phyloP scores from a whole-genome alignment of 805 yeast genomes.

The Yamadazyma sp. region DNA sequence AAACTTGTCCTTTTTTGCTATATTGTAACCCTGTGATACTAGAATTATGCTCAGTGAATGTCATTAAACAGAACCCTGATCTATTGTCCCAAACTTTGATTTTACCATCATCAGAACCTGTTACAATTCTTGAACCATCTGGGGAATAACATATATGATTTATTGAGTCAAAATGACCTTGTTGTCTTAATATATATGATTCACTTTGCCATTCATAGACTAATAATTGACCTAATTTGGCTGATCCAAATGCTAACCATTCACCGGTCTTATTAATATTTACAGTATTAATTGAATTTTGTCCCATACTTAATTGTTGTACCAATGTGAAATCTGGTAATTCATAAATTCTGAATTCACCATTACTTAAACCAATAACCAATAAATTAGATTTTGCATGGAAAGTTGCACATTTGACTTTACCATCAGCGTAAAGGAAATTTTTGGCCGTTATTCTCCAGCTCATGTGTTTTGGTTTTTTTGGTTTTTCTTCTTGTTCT shows the following conservation, averaged over 20 bases:
- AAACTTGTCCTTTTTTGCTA: conserved; percentile 85
- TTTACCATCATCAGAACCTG: conserved; percentile 96
- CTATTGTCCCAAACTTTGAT: conserved; percentile 93
- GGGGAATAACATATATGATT: conserved; percentile 86
- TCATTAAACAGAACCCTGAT: conserved; percentile 89
- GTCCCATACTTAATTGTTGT: conserved; percentile 90
- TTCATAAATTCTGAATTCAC: conserved; percentile 90
- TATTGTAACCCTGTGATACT: conserved; percentile 86
- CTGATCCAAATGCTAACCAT: conserved; percentile 95
- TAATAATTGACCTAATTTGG: conserved; percentile 84
- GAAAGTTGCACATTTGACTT: conserved; percentile 78
- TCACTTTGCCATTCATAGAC: conserved; percentile 99
- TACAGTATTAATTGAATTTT: conserved; percentile 81
- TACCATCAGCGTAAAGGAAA: conserved; percentile 68
- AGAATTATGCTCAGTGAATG: conserved; percentile 87
- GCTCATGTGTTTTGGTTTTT: conserved; percentile 37
- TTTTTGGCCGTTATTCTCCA: conserved; percentile 86
- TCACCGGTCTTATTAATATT: conserved; percentile 82
- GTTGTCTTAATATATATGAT: conserved; percentile 90
- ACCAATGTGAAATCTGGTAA: conserved; percentile 74
- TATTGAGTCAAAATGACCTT: conserved; percentile 92
- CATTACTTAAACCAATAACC: conserved; percentile 86
- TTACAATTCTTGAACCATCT: conserved; percentile 87
- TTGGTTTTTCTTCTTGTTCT: conserved; percentile 33
- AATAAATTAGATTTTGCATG: conserved; percentile 68